Percentiles rank a stretch among this genome's conserved stretches.
Evolutionary conservation across 352 stramenopile genomes (phyloP).

Genomic region (Globisporangium middletonii): DNA sequence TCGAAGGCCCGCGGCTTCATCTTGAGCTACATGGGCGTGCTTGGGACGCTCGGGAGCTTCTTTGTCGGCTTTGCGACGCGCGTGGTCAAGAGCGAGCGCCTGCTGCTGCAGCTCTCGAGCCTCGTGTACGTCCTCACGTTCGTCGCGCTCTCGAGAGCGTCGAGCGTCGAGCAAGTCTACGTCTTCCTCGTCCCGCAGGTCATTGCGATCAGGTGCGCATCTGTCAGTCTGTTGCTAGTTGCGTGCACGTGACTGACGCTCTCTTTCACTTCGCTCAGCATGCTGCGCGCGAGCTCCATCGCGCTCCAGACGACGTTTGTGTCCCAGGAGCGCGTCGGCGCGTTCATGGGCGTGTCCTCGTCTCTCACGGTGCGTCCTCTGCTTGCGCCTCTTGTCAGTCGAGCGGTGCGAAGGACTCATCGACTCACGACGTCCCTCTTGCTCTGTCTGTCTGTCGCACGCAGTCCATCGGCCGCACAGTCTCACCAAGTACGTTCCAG

Average conservation of each 20-base stretch:
- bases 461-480: conserved; percentile 72
- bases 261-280: conserved; percentile 25
- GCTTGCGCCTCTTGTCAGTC: not conserved
- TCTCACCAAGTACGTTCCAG: conserved; percentile 53
- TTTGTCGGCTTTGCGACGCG: conserved; percentile 49
- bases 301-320: conserved; percentile 69
- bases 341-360: conserved; percentile 77
- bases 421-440: not conserved
- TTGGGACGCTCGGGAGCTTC: conserved; percentile 59
- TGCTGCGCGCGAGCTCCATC: conserved; percentile 76
- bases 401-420: no score
- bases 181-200: conserved; percentile 59
- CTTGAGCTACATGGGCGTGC: conserved; percentile 77
- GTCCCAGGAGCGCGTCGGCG: conserved; percentile 54
- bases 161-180: conserved; percentile 45
- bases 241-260: not conserved
- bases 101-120: conserved; percentile 56
- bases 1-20: conserved; percentile 57
- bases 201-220: conserved; percentile 50
- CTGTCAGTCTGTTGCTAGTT: not conserved
- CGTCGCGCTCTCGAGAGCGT: conserved; percentile 48
- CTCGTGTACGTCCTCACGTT: conserved; percentile 71
- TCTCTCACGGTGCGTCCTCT: conserved; percentile 52
- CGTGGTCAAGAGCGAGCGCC: conserved; percentile 40
- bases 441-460: not conserved